Evolutionary conservation across 140 eudicot genomes (phyloP).

Genomic region (Flaveria floridana): DNA sequence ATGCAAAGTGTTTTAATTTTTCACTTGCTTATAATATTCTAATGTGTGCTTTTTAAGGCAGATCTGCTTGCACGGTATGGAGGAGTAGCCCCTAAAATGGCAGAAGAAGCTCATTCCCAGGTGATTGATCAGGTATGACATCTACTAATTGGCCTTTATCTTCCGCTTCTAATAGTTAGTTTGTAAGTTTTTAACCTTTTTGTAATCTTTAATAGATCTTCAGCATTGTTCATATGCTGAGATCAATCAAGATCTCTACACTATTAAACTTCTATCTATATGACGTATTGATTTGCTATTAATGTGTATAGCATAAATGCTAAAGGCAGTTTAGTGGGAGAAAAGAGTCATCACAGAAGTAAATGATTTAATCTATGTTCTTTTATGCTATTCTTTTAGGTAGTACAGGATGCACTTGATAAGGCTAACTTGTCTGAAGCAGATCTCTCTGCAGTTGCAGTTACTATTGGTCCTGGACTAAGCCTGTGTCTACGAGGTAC

Average conservation of each 20-base stretch:
- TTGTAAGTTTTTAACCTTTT: conserved; percentile 1
- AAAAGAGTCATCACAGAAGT: background rate
- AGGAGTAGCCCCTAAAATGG: conserved; percentile 99
- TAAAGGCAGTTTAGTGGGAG: background rate
- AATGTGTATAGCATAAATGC: conserved; percentile 20
- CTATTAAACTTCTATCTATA: background rate
- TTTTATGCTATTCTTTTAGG: conserved; percentile 44
- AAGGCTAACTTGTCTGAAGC: conserved; percentile 66
- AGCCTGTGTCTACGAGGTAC: conserved; percentile 91
- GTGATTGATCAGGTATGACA: conserved; percentile 81
- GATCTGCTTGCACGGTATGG: conserved; percentile 89
- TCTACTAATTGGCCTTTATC: conserved; percentile 4
- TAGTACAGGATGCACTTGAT: conserved; percentile 86
- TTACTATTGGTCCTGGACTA: conserved; percentile 97
- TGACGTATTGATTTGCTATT: background rate
- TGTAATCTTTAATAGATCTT: background rate
- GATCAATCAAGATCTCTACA: background rate
- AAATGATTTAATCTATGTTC: background rate
- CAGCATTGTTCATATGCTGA: background rate
- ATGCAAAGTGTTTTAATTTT: background rate
- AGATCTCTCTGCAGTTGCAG: conserved; percentile 95
- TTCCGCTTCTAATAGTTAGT: background rate
- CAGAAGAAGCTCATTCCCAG: conserved; percentile 85
- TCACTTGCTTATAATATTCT: conserved; percentile 27
- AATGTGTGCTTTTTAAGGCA: conserved; percentile 56